Evolutionary conservation across 352 stramenopile genomes (phyloP).

Genomic region (Globisporangium okanoganense): DNA sequence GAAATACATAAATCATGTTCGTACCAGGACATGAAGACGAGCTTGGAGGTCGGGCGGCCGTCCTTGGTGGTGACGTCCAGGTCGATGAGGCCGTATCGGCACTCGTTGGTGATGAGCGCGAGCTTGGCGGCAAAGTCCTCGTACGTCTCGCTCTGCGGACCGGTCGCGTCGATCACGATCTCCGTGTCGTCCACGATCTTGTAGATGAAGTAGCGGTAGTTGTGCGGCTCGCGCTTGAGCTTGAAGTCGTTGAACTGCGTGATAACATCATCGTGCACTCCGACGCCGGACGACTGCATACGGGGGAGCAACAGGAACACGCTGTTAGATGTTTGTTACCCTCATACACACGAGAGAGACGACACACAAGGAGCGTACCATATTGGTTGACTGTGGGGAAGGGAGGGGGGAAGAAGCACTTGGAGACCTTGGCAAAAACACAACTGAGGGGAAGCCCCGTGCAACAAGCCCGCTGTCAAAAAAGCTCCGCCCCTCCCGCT

Average conservation of each 20-base stretch:
- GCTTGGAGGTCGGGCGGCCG: slow-evolving; percentile 85
- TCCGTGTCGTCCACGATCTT: slow-evolving; percentile 92
- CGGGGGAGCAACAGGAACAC: neutral
- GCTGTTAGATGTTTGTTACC: neutral
- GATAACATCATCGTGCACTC: slow-evolving; percentile 91
- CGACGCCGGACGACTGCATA: slow-evolving; percentile 94
- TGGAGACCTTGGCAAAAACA: slow-evolving; percentile 25
- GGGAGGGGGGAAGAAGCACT: slow-evolving; percentile 6
- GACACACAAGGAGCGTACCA: slow-evolving; percentile 9
- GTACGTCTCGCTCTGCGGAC: slow-evolving; percentile 72
- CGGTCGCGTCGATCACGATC: slow-evolving; percentile 91
- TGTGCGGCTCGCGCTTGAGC: slow-evolving; percentile 89
- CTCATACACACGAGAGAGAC: neutral
- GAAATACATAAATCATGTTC: neutral
- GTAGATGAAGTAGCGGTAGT: slow-evolving; percentile 96
- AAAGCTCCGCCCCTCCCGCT: slow-evolving; percentile 1
- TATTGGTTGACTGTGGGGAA: slow-evolving; percentile 13
- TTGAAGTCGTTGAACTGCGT: slow-evolving; percentile 96
- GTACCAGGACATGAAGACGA: slow-evolving; percentile 91
- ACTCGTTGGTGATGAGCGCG: slow-evolving; percentile 67
- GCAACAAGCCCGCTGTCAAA: neutral
- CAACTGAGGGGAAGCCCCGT: slow-evolving; percentile 16
- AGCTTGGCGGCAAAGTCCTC: slow-evolving; percentile 87
- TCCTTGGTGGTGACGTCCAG: slow-evolving; percentile 89
- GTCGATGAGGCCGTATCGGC: slow-evolving; percentile 89